Evolutionary conservation across 2,329 filamentous ascomycete species (phyloP).

Genomic region (Neonectria punicea): DNA sequence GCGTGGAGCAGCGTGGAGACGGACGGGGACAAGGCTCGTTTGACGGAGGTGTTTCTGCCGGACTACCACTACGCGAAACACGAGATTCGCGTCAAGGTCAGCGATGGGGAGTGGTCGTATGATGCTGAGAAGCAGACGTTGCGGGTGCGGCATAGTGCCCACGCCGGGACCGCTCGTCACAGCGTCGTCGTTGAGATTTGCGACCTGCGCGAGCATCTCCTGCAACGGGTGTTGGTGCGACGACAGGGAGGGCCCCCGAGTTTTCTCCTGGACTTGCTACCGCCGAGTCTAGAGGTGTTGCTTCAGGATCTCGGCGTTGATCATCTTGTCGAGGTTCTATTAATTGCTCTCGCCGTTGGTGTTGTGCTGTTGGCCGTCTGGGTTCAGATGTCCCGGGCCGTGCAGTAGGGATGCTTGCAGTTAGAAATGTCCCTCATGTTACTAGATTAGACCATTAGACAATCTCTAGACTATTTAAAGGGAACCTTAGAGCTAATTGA

Average conservation of each 20-base stretch:
- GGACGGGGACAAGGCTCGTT: slow-evolving; percentile 35
- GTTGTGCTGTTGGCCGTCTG: slow-evolving; percentile 10
- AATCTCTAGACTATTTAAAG: background rate
- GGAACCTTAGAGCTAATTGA: background rate
- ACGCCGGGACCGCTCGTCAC: slow-evolving; percentile 18
- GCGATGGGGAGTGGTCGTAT: slow-evolving; percentile 46
- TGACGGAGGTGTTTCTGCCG: slow-evolving; percentile 54
- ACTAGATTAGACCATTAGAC: background rate
- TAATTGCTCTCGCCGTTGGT: slow-evolving; percentile 16
- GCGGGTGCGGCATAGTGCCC: slow-evolving; percentile 36
- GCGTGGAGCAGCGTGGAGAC: slow-evolving; percentile 42
- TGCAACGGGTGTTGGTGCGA: slow-evolving; percentile 23
- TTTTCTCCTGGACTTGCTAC: slow-evolving; percentile 28
- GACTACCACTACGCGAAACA: slow-evolving; percentile 50
- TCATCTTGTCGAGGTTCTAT: slow-evolving; percentile 14
- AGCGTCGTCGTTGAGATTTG: slow-evolving; percentile 40
- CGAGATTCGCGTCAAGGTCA: slow-evolving; percentile 41
- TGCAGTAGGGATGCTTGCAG: background rate
- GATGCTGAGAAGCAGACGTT: slow-evolving; percentile 45
- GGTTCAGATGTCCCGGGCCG: background rate
- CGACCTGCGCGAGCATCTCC: slow-evolving; percentile 37
- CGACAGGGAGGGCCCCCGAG: slow-evolving; percentile 27
- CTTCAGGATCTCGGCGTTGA: slow-evolving; percentile 34
- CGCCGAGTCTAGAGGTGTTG: slow-evolving; percentile 30
- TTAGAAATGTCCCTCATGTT: background rate